A percentile compares a stretch with the other conserved stretches of the same genome.
Conservation (phyloP, 345 rosid species). For the Xanthoceras sorbifolium region DNA sequence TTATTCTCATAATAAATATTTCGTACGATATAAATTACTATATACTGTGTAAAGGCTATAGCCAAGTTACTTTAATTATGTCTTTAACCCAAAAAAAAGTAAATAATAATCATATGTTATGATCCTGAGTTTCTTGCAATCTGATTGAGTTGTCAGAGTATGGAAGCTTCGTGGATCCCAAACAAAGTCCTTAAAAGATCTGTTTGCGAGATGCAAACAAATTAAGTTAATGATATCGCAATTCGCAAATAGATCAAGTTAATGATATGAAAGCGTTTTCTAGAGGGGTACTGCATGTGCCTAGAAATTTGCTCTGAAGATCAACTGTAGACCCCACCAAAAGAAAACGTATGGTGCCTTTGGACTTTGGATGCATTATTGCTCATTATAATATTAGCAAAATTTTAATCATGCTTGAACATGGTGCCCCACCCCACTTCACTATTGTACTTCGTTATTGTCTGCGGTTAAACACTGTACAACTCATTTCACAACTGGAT, state of each 20-base stretch:
- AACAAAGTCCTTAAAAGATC: constrained; percentile 6
- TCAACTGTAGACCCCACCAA: constrained; percentile 8
- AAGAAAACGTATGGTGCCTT: neutral
- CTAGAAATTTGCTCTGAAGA: constrained; percentile 11
- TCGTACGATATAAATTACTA: too few relatives aligned
- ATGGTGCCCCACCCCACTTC: constrained; percentile 29
- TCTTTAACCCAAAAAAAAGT: too few relatives aligned
- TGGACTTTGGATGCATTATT: constrained; percentile 20
- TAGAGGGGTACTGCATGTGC: constrained; percentile 24
- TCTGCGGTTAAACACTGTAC: neutral
- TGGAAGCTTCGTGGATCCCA: constrained; percentile 30
- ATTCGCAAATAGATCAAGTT: constrained; percentile 25
- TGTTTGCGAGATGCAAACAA: constrained; percentile 25
- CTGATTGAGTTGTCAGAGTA: constrained; percentile 20
- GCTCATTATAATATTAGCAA: neutral
- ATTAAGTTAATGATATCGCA: constrained; percentile 31
- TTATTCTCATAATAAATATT: too few relatives aligned
- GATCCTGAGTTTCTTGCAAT: constrained; percentile 6
- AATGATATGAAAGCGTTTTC: constrained; percentile 25
- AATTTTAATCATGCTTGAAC: neutral
- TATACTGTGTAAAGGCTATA: too few relatives aligned
- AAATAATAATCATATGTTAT: neutral
- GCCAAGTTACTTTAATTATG: too few relatives aligned
- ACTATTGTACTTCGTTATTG: neutral
- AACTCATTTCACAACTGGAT: neutral